A percentile compares a stretch with the other conserved stretches of the same genome.
Conservation (phyloP, 192 early-diverging fungal genomes). For the Coemansia sp. region DNA sequence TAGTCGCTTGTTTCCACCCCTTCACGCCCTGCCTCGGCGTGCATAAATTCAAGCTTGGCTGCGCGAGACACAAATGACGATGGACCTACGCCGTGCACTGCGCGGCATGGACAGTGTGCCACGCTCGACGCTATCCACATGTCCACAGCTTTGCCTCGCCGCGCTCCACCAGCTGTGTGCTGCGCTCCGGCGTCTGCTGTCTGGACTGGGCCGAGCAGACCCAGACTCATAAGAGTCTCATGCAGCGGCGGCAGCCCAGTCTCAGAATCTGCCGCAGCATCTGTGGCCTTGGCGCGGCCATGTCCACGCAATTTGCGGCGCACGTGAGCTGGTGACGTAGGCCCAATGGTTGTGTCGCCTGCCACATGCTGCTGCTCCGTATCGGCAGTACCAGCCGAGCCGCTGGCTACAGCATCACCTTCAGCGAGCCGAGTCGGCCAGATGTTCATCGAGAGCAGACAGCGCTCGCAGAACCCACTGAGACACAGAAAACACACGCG, state of each 20-base stretch:
- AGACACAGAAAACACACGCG: constrained; percentile 52
- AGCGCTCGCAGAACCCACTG: constrained; percentile 47
- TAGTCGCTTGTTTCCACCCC: background rate
- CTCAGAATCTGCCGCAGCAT: background rate
- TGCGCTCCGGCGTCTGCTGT: background rate
- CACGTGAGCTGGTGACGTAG: background rate
- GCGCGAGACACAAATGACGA: constrained; percentile 45
- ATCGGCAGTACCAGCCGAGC: background rate
- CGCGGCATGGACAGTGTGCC: constrained; percentile 48
- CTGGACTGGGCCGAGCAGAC: constrained; percentile 16
- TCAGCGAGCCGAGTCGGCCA: constrained; percentile 32
- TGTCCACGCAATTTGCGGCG: constrained; percentile 5
- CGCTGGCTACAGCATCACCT: background rate
- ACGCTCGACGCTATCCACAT: constrained; percentile 45
- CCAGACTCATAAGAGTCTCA: constrained; percentile 23
- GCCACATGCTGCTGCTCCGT: background rate
- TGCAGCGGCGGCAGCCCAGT: constrained; percentile 24
- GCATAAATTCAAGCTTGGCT: constrained; percentile 9
- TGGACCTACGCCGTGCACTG: constrained; percentile 40
- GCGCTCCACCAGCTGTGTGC: constrained; percentile 1
- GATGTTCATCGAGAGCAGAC: constrained; percentile 47
- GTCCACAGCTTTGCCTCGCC: constrained; percentile 15
- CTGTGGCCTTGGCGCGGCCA: background rate
- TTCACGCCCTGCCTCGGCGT: background rate
- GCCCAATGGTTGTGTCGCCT: background rate